Evolutionary conservation across 2,329 filamentous ascomycete genomes (phyloP).

Genomic region (Pseudogymnoascus sp.): DNA sequence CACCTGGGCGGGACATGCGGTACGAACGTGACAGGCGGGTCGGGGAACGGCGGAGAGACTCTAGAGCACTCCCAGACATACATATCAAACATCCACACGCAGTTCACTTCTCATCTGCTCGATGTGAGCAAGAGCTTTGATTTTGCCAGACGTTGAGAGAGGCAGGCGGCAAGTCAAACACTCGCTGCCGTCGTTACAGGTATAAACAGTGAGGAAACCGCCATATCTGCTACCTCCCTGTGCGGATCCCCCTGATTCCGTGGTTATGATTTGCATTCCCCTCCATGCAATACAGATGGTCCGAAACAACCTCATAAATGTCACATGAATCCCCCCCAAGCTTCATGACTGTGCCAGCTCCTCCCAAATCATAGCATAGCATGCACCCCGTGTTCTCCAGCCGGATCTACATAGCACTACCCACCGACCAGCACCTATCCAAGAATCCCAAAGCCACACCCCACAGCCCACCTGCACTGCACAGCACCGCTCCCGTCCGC

Average conservation of each 20-base stretch:
- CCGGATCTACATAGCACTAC: neutral
- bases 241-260: constrained; percentile 1
- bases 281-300: neutral
- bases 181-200: neutral
- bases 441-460: neutral
- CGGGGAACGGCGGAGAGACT: neutral
- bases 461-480: neutral
- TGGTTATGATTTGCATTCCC: neutral
- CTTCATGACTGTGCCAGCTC: neutral
- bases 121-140: neutral
- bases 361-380: neutral
- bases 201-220: neutral
- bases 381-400: neutral
- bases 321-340: neutral
- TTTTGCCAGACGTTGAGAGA: neutral
- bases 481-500: neutral
- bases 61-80: neutral
- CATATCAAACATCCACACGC: neutral
- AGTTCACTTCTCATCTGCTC: neutral
- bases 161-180: constrained; percentile 5
- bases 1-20: neutral
- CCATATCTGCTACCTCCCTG: neutral
- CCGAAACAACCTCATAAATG: neutral
- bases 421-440: neutral
- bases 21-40: constrained; percentile 2